Evolutionary conservation across 2,329 filamentous ascomycete species (phyloP), one percentile per base, ranked within the genome.

Genomic region (Truncatella angustata): DNA sequence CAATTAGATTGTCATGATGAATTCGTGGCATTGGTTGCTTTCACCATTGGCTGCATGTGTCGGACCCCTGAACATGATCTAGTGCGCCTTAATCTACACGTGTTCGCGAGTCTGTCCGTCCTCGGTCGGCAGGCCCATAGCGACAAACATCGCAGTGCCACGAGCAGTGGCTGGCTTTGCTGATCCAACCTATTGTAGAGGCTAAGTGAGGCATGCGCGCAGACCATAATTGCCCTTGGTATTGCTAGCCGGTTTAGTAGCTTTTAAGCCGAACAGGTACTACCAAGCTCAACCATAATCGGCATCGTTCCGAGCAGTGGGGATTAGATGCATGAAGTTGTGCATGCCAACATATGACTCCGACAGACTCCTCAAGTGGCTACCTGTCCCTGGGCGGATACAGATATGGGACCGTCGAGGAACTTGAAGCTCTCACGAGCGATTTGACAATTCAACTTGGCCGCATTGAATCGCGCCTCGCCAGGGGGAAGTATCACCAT

Each of bases 401-500:
- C 49, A 35, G 49, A 49, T 11, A 52, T 68, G 1, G 77, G 77
- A 10, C 80, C 81, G 59, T 87, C 84, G 4, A 87, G 67, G 59
- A 82, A 84, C 63, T 81, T 84, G 66, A 97, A 97, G 58, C 90
- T 88, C 60, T 89, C 85, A 42, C 91, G 81, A 0, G 91, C 92
- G 53, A 96, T 87, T 70, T 90, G 86, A 58, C 93, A 94, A 66
- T 97, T 97, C 58, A 96, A 78, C 69, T 94, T 85, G 11, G 92
- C 92, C 49, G 89, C 85, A 63, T 97, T 97, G 75, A 96, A 96
- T 5, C 90, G 82, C 18, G 90, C 90, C 70, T 97, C 93, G 21
- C 92, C 92, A 0, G 93, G 91, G 0, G 94, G 92, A 58, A 97
- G 83, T 32, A 95, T 87, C 7, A 95, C 90, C 64, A 96, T 90